Conservation (phyloP, 2,329 filamentous ascomycete species). For the Colletotrichum abscissum region DNA sequence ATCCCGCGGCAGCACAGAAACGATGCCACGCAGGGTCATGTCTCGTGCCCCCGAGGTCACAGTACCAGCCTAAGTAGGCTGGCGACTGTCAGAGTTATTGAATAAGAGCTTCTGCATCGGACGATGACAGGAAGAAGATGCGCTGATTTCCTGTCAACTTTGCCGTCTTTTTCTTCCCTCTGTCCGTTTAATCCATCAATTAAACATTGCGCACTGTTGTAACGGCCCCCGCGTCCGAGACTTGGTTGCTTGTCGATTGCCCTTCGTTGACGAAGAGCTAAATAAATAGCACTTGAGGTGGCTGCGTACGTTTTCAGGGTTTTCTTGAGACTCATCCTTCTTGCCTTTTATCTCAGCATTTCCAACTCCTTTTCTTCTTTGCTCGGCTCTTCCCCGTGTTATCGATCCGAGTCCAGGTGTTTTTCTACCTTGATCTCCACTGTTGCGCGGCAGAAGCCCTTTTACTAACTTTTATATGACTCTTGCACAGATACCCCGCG, state of each 20-base stretch:
- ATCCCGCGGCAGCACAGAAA: background rate
- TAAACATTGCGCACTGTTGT: slow-evolving; percentile 11
- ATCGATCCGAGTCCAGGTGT: slow-evolving; percentile 6
- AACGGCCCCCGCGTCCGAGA: slow-evolving; percentile 12
- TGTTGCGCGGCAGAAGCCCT: slow-evolving; percentile 26
- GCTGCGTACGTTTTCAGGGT: background rate
- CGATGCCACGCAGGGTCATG: slow-evolving; percentile 17
- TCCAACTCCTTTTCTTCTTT: background rate
- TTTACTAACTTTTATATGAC: slow-evolving; percentile 35
- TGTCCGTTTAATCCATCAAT: slow-evolving; percentile 23
- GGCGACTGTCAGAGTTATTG: slow-evolving; percentile 10
- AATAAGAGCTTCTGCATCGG: slow-evolving; percentile 25
- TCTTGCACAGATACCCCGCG: slow-evolving; percentile 37
- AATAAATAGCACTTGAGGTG: slow-evolving; percentile 26
- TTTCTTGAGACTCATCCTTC: background rate
- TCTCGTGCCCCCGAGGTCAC: slow-evolving; percentile 23
- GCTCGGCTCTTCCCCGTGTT: slow-evolving; percentile 6
- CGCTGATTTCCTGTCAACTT: slow-evolving; percentile 22
- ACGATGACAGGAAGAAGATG: slow-evolving; percentile 26
- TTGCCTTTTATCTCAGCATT: background rate
- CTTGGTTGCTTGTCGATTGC: background rate
- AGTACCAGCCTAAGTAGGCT: background rate
- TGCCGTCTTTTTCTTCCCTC: slow-evolving; percentile 3
- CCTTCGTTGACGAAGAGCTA: slow-evolving; percentile 6
- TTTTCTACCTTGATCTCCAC: slow-evolving; percentile 24